Conservation (phyloP, 2,329 filamentous ascomycete species). For the Claviceps humidiphila region DNA sequence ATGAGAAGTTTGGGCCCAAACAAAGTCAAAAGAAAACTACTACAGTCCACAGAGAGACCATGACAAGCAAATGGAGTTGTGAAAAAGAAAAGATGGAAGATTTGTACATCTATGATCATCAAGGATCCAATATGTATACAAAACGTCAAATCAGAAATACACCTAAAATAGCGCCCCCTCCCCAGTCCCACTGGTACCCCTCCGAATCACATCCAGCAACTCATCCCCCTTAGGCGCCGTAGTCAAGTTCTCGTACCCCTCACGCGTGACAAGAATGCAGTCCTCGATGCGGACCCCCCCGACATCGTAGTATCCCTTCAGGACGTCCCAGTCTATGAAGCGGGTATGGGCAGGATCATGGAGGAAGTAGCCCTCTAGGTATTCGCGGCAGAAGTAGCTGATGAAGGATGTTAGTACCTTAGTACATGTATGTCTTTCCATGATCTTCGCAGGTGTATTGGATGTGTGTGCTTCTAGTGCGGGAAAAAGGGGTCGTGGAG, state of each 20-base stretch:
- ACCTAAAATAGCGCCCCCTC: no score
- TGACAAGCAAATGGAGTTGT: no score
- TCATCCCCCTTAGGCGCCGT: slow-evolving; percentile 64
- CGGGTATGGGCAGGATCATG: slow-evolving; percentile 41
- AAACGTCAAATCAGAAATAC: not conserved
- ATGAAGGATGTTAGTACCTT: not conserved
- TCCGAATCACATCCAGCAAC: slow-evolving; percentile 48
- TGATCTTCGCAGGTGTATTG: not conserved
- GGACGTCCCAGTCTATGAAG: slow-evolving; percentile 50
- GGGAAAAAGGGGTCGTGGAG: not conserved
- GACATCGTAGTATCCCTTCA: slow-evolving; percentile 60
- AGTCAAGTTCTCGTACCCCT: slow-evolving; percentile 74
- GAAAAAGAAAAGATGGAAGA: no score
- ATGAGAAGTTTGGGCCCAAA: no score
- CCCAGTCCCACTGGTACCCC: slow-evolving; percentile 6
- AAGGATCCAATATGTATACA: no score
- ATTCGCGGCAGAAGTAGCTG: slow-evolving; percentile 63
- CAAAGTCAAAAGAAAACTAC: no score
- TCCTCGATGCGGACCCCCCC: slow-evolving; percentile 92
- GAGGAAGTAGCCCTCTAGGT: slow-evolving; percentile 57
- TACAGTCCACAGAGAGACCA: no score
- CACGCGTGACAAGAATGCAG: slow-evolving; percentile 66
- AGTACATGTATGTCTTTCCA: not conserved
- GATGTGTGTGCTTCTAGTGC: not conserved
- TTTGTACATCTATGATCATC: no score